phyloP scores from a whole-genome alignment of 805 yeast species.

The Metschnikowia reukaufii region DNA sequence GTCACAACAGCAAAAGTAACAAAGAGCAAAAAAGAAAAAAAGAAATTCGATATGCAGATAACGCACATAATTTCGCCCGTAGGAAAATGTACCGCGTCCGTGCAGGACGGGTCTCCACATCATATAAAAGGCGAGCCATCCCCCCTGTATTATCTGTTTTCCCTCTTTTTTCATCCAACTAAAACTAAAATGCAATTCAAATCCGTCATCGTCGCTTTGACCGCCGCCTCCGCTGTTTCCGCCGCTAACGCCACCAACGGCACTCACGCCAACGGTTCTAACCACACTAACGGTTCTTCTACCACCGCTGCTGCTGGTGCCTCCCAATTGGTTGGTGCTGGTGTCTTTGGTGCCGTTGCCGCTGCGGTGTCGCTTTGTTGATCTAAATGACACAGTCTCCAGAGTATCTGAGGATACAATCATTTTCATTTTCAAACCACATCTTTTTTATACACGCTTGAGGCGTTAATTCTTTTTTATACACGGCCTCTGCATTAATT shows the following conservation, averaged over 20 bases:
- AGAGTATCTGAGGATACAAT: slow-evolving; percentile 3
- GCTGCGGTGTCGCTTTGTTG: slow-evolving; percentile 42
- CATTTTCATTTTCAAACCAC: slow-evolving; percentile 10
- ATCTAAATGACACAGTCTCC: slow-evolving; percentile 25
- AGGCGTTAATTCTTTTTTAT: slow-evolving; percentile 13
- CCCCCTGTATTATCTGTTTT: neutral
- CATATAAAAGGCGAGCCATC: slow-evolving; percentile 11
- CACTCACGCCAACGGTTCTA: slow-evolving; percentile 17
- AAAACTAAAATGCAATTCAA: slow-evolving; percentile 38
- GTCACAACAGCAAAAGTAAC: slow-evolving; percentile 3
- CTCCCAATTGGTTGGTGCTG: slow-evolving; percentile 35
- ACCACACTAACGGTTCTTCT: slow-evolving; percentile 22
- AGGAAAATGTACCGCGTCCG: slow-evolving; percentile 3
- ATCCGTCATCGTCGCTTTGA: slow-evolving; percentile 37
- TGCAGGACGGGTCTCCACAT: slow-evolving; percentile 10
- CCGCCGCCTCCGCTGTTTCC: slow-evolving; percentile 38
- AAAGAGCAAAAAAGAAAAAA: slow-evolving; percentile 4
- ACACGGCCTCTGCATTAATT: slow-evolving; percentile 9
- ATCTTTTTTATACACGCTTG: slow-evolving; percentile 10
- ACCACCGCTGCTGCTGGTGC: slow-evolving; percentile 32
- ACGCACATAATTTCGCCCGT: slow-evolving; percentile 7
- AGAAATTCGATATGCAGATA: slow-evolving; percentile 6
- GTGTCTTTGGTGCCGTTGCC: slow-evolving; percentile 29
- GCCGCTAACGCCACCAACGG: slow-evolving; percentile 29
- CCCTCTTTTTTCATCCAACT: neutral